A percentile compares a stretch with the other conserved stretches of the same genome.
Evolutionary conservation across 371 early-diverging fungal species (phyloP).

Genomic region (Syncephalastrum monosporum): DNA sequence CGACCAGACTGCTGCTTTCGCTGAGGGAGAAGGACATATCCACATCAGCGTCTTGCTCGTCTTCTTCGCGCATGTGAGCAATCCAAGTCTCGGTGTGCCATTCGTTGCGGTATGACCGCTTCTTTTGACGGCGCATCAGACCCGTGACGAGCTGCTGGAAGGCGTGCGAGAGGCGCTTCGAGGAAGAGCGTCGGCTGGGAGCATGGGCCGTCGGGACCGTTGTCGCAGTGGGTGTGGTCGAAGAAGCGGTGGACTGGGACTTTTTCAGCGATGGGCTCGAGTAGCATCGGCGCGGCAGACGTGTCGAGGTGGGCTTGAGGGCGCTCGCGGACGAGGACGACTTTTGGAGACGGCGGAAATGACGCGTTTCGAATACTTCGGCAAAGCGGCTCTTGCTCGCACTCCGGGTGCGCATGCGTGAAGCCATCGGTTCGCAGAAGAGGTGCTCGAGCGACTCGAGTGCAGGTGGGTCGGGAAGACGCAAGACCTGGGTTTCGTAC

Average conservation of each 20-base stretch:
- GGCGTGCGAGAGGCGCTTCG: slow-evolving; percentile 18
- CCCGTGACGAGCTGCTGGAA: slow-evolving; percentile 13
- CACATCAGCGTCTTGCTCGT: slow-evolving; percentile 2
- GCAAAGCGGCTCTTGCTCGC: background rate
- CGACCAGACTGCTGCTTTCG: too few relatives aligned
- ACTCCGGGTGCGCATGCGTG: background rate
- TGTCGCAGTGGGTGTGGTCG: background rate
- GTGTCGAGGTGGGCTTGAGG: slow-evolving; percentile 1
- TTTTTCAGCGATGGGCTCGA: slow-evolving; percentile 13
- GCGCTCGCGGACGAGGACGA: background rate
- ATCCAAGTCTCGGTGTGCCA: slow-evolving; percentile 17
- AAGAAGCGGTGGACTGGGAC: background rate
- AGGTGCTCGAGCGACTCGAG: slow-evolving; percentile 32
- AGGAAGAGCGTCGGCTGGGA: slow-evolving; percentile 6
- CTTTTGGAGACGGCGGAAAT: too few relatives aligned
- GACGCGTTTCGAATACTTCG: slow-evolving; percentile 4
- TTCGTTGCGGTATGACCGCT: slow-evolving; percentile 5
- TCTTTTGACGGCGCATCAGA: slow-evolving; percentile 8
- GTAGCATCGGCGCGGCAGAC: slow-evolving; percentile 16
- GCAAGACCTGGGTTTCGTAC: slow-evolving; percentile 23
- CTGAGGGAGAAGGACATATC: too few relatives aligned
- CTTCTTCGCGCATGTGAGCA: slow-evolving; percentile 13
- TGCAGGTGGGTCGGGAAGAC: slow-evolving; percentile 23
- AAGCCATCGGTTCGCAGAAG: slow-evolving; percentile 11
- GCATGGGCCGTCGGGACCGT: background rate